phyloP scores from a whole-genome alignment of 2,329 filamentous ascomycete genomes.

The Aspergillus tanneri region DNA sequence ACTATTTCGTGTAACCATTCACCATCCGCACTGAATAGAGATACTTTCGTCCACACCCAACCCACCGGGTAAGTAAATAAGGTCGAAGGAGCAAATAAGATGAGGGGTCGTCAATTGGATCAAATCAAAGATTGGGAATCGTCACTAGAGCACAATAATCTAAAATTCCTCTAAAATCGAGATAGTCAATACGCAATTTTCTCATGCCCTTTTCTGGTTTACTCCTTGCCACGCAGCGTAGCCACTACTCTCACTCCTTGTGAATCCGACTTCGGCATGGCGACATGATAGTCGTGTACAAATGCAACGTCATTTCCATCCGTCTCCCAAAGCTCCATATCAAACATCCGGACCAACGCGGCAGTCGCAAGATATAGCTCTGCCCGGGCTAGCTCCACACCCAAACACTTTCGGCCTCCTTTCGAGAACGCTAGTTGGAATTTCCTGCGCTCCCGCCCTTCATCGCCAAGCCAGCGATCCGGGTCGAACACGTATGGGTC shows the following conservation, averaged over 20 bases:
- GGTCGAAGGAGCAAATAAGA: no score
- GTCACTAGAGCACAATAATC: no score
- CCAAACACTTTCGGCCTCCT: conserved; percentile 45
- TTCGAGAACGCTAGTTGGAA: conserved; percentile 45
- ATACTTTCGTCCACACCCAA: no score
- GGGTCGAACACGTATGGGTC: conserved; percentile 36
- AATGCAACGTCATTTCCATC: conserved; percentile 28
- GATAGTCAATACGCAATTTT: no score
- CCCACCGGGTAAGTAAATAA: no score
- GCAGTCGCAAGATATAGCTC: conserved; percentile 30
- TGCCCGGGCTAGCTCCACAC: conserved; percentile 38
- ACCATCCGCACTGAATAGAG: no score
- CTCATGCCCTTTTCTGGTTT: no score
- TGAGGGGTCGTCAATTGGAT: no score
- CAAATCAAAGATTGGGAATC: no score
- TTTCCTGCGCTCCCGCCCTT: conserved; percentile 34
- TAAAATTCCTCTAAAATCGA: no score
- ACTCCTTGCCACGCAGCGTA: no score
- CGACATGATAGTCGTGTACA: conserved; percentile 29
- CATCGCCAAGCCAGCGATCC: conserved; percentile 42
- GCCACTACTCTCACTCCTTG: conserved; percentile 25
- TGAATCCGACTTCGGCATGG: conserved; percentile 25
- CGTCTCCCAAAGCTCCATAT: conserved; percentile 30
- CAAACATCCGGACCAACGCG: conserved; percentile 28
- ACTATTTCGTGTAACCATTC: no score